Evolutionary conservation across 2,329 filamentous ascomycete species (phyloP), one percentile per base, ranked within the genome.

Genomic region (Gyromitra esculenta): DNA sequence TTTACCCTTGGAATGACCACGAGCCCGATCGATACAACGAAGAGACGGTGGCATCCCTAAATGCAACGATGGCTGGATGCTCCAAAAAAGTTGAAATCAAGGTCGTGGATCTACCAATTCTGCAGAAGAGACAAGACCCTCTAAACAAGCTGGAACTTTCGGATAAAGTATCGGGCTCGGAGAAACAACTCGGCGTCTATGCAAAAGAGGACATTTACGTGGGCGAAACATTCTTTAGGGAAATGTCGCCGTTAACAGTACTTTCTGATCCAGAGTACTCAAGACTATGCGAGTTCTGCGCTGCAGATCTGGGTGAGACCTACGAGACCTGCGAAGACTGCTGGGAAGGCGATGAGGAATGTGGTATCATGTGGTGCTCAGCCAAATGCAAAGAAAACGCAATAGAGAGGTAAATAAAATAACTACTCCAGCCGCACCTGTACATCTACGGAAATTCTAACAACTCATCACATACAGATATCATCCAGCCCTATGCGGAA

Each of bases 171-270:
- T 64, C 63, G 9, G 78, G 70, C 15, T 73, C 69, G 9, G 79
- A 90, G 80, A 88, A 88, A 76, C 96, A 99, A 83, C 88, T 99
- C 0, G 96, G 96, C 3, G 87, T 99, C 2, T 98, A 98, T 82
- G 95, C 94, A 6, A 92, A 90, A 80, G 88, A 92, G 78, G 91
- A 97, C 79, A 92, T 98, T 48, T 84, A 86, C 0, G 89, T 93
- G 0, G 92, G 92, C 8, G 92, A 96, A 82, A 86, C 87, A 5
- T 89, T 97, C 1, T 87, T 99, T 39, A 86, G 89, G 62, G 96
- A 99, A 82, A 92, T 91, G 77, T 96, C 94, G 7, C 87, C 97
- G 6, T 85, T 99, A 52, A 97, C 92, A 35, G 85, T 84, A 37
- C 83, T 83, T 31, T 75, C 78, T 64, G 83, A 87, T 7, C 85